phyloP scores from a whole-genome alignment of 768 basidiomycete species.

The Leccinellum luteum region DNA sequence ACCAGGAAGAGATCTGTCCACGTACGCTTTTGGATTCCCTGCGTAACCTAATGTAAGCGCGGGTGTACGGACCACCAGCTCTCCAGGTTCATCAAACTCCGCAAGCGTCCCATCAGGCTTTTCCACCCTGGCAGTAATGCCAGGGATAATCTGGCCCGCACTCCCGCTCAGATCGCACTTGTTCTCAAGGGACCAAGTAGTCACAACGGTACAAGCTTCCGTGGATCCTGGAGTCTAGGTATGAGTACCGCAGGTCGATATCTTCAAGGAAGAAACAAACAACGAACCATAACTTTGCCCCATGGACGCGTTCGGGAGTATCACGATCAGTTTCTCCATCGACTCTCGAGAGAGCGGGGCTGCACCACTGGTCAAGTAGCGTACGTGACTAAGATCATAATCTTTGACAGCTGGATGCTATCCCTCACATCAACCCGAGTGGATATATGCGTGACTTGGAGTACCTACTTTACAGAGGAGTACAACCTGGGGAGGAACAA shows the following conservation, averaged over 20 bases:
- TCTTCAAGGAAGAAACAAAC: neutral
- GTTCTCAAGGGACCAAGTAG: slow-evolving; percentile 44
- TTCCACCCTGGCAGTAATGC: slow-evolving; percentile 53
- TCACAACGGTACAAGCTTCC: slow-evolving; percentile 56
- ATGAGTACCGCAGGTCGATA: neutral
- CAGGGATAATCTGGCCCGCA: slow-evolving; percentile 58
- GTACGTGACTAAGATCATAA: slow-evolving; percentile 40
- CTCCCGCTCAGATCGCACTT: slow-evolving; percentile 50
- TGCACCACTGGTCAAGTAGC: slow-evolving; percentile 45
- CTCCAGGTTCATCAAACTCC: slow-evolving; percentile 57
- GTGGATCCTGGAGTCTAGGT: slow-evolving; percentile 48
- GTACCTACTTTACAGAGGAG: slow-evolving; percentile 46
- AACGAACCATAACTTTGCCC: slow-evolving; percentile 59
- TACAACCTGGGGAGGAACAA: slow-evolving; percentile 49
- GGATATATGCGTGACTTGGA: neutral
- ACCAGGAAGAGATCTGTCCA: slow-evolving; percentile 8
- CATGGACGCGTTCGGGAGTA: slow-evolving; percentile 50
- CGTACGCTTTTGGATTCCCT: slow-evolving; percentile 60
- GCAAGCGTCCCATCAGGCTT: slow-evolving; percentile 57
- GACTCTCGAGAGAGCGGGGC: slow-evolving; percentile 56
- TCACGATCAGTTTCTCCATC: slow-evolving; percentile 41
- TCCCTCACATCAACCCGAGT: neutral
- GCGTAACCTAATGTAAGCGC: slow-evolving; percentile 58
- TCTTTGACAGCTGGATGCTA: slow-evolving; percentile 41
- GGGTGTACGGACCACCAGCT: slow-evolving; percentile 59